Base-by-base conservation (phyloP, 1,139 yeast genomes). In the Ogataea hybrid region DNA sequence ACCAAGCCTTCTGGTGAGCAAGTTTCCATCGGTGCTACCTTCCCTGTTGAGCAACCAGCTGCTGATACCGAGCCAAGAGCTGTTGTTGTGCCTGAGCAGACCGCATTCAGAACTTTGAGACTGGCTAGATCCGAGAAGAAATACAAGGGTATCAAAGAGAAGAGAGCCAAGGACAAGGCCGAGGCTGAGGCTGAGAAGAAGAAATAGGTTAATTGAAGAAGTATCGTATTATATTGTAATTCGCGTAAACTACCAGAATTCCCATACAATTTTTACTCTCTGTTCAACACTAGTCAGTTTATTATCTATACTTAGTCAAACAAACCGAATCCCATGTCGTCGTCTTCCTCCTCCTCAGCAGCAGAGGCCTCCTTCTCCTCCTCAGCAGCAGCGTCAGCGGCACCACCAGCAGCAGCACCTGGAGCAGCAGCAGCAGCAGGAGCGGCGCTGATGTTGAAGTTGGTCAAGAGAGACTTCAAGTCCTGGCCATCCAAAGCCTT, bases 171-270 rank as follows among this genome's bases (percentile, higher is more conserved):
- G 69, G 97, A 89, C 62, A 80, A 80, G 79, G 97, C 97, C 73
- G 97, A 87, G 77, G 97, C 97, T 71, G 97, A 90, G 79, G 96
- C 95, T 77, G 96, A 88, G 67, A 89, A 89, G 90, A 88, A 88
- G 88, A 88, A 88, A 82, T 85, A 84, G 79, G 61, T 65, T 36
- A 37, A 34, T 37, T 37, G 36, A 36, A 20, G 32, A 27, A 36
- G 22, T 36, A 39, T 23, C 15, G 28, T 28, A 40, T 40, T 28
- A 32, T 3, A 20, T 20, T 20, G 21, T 20, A 20, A 20, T 20
- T 20, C 9, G 21, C 7, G 21, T 20, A 20, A 8, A 20, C 9
- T 6, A 20, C 21, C 7, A 20, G 9, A 20, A 2, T 7, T 8
- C 9, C 21, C 21, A 20, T 20, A 20, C 21, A 7, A 7, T 20